Evolutionary conservation across 2,329 filamentous ascomycete genomes (phyloP), one percentile per base, ranked within the genome.

Genomic region (Aspergillus melleus): DNA sequence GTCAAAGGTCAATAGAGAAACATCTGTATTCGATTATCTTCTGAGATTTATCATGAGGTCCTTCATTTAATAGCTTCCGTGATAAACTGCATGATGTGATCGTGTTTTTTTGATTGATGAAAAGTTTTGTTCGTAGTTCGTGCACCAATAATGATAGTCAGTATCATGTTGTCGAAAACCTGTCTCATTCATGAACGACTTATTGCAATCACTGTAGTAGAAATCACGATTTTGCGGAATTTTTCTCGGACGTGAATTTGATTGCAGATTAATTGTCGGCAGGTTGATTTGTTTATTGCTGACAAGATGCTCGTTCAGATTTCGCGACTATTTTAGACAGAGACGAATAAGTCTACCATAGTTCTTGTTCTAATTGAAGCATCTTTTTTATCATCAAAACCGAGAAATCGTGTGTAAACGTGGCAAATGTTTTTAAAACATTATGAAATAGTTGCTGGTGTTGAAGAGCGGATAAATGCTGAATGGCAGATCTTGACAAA

Each of bases 251-350:
- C 32, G 9, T 19, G 16, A 26, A n/a, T 51, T 26, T 19, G n/a
- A 19, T 51, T 26, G 24, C 22, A 51, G 8, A 19, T 51, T 11
- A 11, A 26, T 2, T 24, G 4, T 30, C 22, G 24, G 49, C 49
- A n/a, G n/a, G n/a, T n/a, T n/a, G n/a, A n/a, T 51, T 51, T 54
- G 20, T 54, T 10, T 42, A 54, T 42, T 16, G 39, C 29, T 54
- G 36, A 36, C 29, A 54, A 47, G 36, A 54, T 26, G 14, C 52
- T 47, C 39, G 20, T 54, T 54, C 29, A 54, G 52, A 39, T 49
- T 54, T 42, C 12, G 14, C n/a, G 22, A 47, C 39, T 46, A 54
- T 11, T 39, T 47, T 39, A 54, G 39, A 54, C 52, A 54, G 39
- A 5, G 20, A 54, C 14, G 10, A 42, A 57, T 19, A 52, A 22